phyloP scores from a whole-genome alignment of 805 yeast species.

The Metschnikowia orientalis region DNA sequence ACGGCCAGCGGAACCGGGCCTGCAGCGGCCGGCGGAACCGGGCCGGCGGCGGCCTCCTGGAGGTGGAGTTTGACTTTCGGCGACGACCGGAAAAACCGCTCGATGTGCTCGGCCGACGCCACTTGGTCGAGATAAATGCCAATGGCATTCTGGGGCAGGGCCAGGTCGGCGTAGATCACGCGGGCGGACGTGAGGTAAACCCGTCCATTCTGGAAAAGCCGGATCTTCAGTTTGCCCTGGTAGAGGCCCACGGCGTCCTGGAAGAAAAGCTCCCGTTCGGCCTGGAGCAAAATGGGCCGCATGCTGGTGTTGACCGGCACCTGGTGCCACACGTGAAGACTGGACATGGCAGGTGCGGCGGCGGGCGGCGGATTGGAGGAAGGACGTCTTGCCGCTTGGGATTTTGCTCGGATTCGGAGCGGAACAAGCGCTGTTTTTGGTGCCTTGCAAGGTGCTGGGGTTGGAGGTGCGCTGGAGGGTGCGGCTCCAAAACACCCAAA shows the following conservation, averaged over 20 bases:
- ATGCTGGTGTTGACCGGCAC: conserved; percentile 35
- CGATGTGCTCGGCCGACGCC: conserved; percentile 33
- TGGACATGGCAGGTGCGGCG: too few relatives aligned
- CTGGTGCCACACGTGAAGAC: conserved; percentile 30
- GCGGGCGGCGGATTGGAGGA: conserved; percentile 1
- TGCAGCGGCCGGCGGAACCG: neutral
- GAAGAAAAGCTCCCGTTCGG: conserved; percentile 32
- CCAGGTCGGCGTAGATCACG: conserved; percentile 66
- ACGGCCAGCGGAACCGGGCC: neutral
- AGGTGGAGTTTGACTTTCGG: conserved; percentile 58
- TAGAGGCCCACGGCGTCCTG: conserved; percentile 57
- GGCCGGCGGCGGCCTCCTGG: neutral
- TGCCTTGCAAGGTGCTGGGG: too few relatives aligned
- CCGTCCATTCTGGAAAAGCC: conserved; percentile 67
- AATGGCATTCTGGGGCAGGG: conserved; percentile 41
- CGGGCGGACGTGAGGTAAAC: conserved; percentile 71
- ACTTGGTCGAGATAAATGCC: conserved; percentile 44
- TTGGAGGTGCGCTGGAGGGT: too few relatives aligned
- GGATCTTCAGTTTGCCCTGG: conserved; percentile 66
- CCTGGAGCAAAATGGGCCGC: conserved; percentile 33
- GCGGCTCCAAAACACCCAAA: too few relatives aligned
- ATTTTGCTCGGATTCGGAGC: too few relatives aligned
- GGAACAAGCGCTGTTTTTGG: too few relatives aligned
- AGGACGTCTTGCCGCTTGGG: neutral
- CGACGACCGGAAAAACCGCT: conserved; percentile 68